These are phyloP conservation scores for Nicotiana otophora DNA, from an alignment of 257 asterid species.

Conservation along the genomic window DNA sequence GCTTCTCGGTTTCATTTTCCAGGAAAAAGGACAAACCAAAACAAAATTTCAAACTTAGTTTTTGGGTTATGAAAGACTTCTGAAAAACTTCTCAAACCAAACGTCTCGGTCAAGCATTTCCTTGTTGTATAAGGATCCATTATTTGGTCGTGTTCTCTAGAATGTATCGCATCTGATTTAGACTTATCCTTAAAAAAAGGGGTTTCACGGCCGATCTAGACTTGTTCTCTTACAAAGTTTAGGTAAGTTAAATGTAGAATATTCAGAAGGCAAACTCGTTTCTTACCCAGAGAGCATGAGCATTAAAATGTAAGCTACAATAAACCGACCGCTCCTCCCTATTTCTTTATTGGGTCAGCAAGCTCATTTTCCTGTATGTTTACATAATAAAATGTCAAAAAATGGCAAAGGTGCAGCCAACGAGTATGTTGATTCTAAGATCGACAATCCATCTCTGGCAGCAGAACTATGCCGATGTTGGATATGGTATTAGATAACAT, in stretches of 20 bases:
- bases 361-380: neutral
- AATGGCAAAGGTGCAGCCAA: neutral
- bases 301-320: neutral
- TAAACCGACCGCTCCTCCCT: neutral
- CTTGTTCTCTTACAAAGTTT: neutral
- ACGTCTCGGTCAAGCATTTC: neutral
- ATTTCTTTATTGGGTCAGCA: neutral
- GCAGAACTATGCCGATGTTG: neutral
- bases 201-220: neutral
- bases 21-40: neutral
- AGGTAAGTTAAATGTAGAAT: neutral
- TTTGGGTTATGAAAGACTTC: neutral
- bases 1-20: neutral
- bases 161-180: no score
- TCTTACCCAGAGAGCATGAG: neutral
- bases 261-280: neutral
- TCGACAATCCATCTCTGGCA: neutral
- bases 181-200: no score
- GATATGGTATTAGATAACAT: neutral
- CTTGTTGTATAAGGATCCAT: neutral
- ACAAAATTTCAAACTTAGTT: neutral
- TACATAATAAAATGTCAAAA: neutral
- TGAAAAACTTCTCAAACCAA: neutral
- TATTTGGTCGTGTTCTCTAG: neutral
- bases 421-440: neutral